Evolutionary conservation across 768 basidiomycete genomes (phyloP), one percentile per base, ranked within the genome.

Genomic region (Lentinula edodes): DNA sequence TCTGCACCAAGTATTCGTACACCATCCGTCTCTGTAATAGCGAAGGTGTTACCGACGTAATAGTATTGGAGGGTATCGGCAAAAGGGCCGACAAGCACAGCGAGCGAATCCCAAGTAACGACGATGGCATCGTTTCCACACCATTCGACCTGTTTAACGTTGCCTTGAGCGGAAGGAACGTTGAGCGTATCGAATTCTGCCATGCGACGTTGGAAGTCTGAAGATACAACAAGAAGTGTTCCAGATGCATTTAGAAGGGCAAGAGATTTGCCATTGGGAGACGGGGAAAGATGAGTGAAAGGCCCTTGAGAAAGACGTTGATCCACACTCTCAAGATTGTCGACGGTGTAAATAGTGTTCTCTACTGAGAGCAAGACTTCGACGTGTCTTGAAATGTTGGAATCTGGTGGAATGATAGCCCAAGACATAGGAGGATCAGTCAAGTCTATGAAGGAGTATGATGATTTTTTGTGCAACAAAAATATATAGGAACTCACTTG

Each of bases 121-220:
- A 94, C 78, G 50, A 98, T 89, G 0, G 95, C 93, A 73, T 99
- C 95, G 69, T 94, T 93, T 1, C 95, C 95, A 71, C 95, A 98
- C 97, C 97, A 99, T 68, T 90, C 90, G 0, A 94, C 87, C 65
- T 89, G 88, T 39, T 79, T 78, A 2, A 91, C 80, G 3, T 78
- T 72, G 1, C 87, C 89, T 18, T 85, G 79, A 0, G 80, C 83
- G 6, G 78, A 83, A 62, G 76, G 68, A 35, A 83, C 80, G 32
- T 75, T 78, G 7, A 72, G 78, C 2, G 90, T 90, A 61, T 94
- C 86, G 65, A 92, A 94, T 69, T 97, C 95, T 3, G 93, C 91
- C 66, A 96, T 81, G 67, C 83, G 91, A 45, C 92, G 83, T 64
- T 91, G 88, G 69, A 98, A 98, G 72, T 98, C 93, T 12, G 88